A percentile compares a stretch with the other conserved stretches of the same genome.
Conservation (phyloP, 2,329 filamentous ascomycete species). For the Diaporthe sp. region DNA sequence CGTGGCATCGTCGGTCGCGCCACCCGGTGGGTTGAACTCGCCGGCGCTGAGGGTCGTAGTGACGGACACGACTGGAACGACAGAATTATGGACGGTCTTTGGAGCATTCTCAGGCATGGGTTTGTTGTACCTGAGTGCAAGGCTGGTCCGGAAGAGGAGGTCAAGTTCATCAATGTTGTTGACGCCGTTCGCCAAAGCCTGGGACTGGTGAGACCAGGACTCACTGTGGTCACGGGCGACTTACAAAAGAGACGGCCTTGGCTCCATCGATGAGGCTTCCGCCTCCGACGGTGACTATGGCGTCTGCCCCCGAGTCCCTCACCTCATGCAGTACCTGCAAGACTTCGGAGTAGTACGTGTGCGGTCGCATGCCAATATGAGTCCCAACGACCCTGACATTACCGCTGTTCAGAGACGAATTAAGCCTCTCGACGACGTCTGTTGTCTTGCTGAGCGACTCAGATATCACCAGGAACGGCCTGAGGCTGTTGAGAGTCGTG, state of each 20-base stretch:
- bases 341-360: conserved; percentile 44
- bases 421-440: conserved; percentile 42
- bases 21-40: conserved; percentile 44
- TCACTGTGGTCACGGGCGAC: not conserved
- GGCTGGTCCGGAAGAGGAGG: conserved; percentile 35
- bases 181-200: conserved; percentile 43
- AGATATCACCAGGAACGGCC: conserved; percentile 43
- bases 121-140: conserved; percentile 1
- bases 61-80: conserved; percentile 43
- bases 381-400: conserved; percentile 37
- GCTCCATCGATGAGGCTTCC: conserved; percentile 44
- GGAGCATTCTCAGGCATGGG: not conserved
- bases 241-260: conserved; percentile 42
- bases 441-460: conserved; percentile 43
- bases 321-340: conserved; percentile 39
- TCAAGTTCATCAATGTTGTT: conserved; percentile 40
- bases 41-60: conserved; percentile 46
- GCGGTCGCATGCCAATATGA: conserved; percentile 42
- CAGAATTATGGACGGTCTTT: conserved; percentile 30
- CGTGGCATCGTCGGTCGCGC: conserved; percentile 44
- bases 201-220: not conserved
- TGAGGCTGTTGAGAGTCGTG: conserved; percentile 37
- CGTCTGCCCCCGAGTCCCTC: conserved; percentile 38
- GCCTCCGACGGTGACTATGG: conserved; percentile 43
- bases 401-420: conserved; percentile 25